Evolutionary conservation across 768 basidiomycete genomes (phyloP).

Genomic region (Hericium erinaceus): DNA sequence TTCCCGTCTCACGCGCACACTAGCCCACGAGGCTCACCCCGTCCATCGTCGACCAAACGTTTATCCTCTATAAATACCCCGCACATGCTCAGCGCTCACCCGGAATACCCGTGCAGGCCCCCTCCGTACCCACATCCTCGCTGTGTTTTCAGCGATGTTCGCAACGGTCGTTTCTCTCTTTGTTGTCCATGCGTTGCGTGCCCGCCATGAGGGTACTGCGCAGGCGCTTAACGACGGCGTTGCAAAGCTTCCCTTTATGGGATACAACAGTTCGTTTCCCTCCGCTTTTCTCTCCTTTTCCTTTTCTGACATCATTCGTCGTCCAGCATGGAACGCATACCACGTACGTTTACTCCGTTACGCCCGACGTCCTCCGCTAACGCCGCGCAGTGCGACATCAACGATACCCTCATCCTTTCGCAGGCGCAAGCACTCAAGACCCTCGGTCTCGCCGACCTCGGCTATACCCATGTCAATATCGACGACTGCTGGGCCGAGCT

Average conservation of each 20-base stretch:
- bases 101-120: neutral
- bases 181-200: neutral
- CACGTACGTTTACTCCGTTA: slow-evolving; percentile 31
- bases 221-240: slow-evolving; percentile 19
- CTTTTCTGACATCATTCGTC: slow-evolving; percentile 3
- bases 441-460: slow-evolving; percentile 45
- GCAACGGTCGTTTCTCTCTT: neutral
- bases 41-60: neutral
- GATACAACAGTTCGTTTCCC: slow-evolving; percentile 47
- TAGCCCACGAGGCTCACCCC: no score
- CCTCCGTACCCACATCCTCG: neutral
- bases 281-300: neutral
- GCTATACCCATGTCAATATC: slow-evolving; percentile 50
- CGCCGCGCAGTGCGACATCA: slow-evolving; percentile 43
- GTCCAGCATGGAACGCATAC: slow-evolving; percentile 60
- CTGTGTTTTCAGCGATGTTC: neutral
- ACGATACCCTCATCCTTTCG: slow-evolving; percentile 41
- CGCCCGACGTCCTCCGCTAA: neutral
- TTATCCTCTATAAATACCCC: neutral
- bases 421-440: slow-evolving; percentile 41
- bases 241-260: slow-evolving; percentile 36
- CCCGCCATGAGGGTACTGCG: neutral
- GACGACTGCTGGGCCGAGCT: slow-evolving; percentile 63
- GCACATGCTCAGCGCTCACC: neutral
- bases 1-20: no score